phyloP scores from a whole-genome alignment of 768 basidiomycete species.

The Leccinum disarticulatum region DNA sequence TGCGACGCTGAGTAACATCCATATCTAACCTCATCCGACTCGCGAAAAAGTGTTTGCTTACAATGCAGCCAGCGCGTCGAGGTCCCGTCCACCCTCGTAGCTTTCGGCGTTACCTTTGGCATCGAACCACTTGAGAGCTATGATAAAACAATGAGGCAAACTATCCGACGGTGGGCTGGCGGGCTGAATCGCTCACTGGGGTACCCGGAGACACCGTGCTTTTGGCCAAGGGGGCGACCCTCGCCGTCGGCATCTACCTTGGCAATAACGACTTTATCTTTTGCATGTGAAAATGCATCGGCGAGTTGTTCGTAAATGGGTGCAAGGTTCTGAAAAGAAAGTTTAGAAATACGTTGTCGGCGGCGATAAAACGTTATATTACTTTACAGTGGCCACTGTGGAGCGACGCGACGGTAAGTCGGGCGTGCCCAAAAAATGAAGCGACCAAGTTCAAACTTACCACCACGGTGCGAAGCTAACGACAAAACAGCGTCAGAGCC shows the following conservation, averaged over 20 bases:
- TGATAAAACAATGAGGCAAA: constrained; percentile 12
- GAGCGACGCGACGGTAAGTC: constrained; percentile 2
- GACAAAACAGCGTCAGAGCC: constrained; percentile 2
- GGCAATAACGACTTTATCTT: constrained; percentile 84
- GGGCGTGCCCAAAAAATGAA: neutral
- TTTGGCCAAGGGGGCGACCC: constrained; percentile 72
- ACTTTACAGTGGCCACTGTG: constrained; percentile 86
- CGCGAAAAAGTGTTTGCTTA: constrained; percentile 37
- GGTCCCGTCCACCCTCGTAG: constrained; percentile 78
- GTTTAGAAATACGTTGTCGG: neutral
- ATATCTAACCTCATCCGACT: neutral
- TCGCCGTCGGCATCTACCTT: constrained; percentile 92
- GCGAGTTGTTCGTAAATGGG: constrained; percentile 87
- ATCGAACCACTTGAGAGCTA: constrained; percentile 92
- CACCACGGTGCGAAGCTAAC: constrained; percentile 87
- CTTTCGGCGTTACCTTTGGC: constrained; percentile 61
- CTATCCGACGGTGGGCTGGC: neutral
- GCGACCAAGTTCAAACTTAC: constrained; percentile 40
- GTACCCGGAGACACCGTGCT: constrained; percentile 80
- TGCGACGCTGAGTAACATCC: constrained; percentile 53
- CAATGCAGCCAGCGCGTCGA: constrained; percentile 76
- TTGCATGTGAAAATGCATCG: constrained; percentile 76
- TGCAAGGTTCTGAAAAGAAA: constrained; percentile 70
- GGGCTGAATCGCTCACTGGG: constrained; percentile 61
- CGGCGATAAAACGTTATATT: constrained; percentile 12